These are phyloP conservation scores for Lanzia echinophila DNA, from an alignment of 2,329 filamentous ascomycete species.

Conservation along the genomic window DNA sequence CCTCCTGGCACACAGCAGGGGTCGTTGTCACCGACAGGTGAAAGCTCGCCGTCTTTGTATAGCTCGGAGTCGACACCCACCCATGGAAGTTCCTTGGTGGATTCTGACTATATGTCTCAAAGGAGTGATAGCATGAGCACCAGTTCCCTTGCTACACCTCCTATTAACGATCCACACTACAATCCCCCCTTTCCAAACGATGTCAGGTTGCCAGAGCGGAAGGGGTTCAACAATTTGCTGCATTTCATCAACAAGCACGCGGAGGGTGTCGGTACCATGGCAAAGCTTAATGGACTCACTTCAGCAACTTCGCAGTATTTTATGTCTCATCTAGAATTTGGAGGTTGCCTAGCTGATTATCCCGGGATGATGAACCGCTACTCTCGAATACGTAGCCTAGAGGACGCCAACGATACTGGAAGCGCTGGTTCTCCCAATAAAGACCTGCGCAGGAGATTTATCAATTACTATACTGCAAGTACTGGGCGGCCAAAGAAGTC, in stretches of 20 bases:
- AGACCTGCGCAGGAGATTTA: conserved; percentile 61
- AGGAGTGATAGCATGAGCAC: conserved; percentile 21
- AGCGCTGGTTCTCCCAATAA: conserved; percentile 19
- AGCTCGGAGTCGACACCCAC: conserved; percentile 16
- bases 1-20: conserved; percentile 19
- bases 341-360: conserved; percentile 72
- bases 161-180: conserved; percentile 54
- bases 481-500: conserved; percentile 59
- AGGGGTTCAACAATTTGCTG: conserved; percentile 59
- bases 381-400: conserved; percentile 59
- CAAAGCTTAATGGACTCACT: conserved; percentile 38
- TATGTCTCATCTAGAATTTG: conserved; percentile 77
- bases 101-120: conserved; percentile 19
- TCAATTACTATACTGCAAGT: conserved; percentile 88
- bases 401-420: conserved; percentile 56
- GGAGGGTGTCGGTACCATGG: conserved; percentile 35
- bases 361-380: conserved; percentile 64
- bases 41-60: conserved; percentile 15
- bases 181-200: conserved; percentile 75
- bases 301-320: conserved; percentile 67
- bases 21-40: conserved; percentile 13
- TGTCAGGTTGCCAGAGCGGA: conserved; percentile 58
- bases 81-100: conserved; percentile 17
- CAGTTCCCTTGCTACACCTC: conserved; percentile 20
- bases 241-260: conserved; percentile 80